phyloP scores from a whole-genome alignment of 108 stramenopile species.

The Nitzschia sp. region DNA sequence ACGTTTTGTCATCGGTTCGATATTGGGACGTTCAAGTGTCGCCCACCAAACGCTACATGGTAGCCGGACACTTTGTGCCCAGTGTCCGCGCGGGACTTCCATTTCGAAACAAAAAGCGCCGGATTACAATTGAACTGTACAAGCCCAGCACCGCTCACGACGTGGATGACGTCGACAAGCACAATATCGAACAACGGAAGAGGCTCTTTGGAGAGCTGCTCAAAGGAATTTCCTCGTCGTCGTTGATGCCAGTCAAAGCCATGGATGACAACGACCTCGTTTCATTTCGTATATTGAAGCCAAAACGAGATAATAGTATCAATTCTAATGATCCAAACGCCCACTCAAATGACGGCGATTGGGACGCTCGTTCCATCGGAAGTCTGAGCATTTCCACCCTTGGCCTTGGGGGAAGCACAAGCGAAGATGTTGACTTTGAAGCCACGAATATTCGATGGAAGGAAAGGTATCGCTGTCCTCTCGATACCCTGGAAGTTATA shows the following conservation, averaged over 20 bases:
- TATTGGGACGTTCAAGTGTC: constrained; percentile 31
- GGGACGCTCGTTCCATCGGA: neutral
- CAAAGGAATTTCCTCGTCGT: constrained; percentile 12
- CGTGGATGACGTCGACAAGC: neutral
- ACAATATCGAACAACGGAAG: neutral
- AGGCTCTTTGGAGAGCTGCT: constrained; percentile 2
- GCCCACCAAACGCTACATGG: constrained; percentile 13
- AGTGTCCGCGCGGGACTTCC: neutral
- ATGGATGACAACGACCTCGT: constrained; percentile 9
- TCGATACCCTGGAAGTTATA: constrained; percentile 9
- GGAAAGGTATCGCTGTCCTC: constrained; percentile 19
- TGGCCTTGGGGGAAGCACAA: constrained; percentile 3
- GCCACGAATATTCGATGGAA: constrained; percentile 17
- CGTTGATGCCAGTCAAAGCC: neutral
- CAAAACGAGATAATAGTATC: neutral
- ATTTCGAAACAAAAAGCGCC: constrained; percentile 13
- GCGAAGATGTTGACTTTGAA: constrained; percentile 11
- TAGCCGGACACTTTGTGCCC: constrained; percentile 22
- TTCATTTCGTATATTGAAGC: neutral
- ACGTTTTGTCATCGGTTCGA: constrained; percentile 6
- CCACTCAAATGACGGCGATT: neutral
- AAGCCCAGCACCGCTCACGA: neutral
- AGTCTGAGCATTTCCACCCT: neutral
- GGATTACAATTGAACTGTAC: constrained; percentile 33
- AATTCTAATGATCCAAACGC: neutral